phyloP scores from a whole-genome alignment of 2,329 filamentous ascomycete genomes.

The Xylariaceae sp. region DNA sequence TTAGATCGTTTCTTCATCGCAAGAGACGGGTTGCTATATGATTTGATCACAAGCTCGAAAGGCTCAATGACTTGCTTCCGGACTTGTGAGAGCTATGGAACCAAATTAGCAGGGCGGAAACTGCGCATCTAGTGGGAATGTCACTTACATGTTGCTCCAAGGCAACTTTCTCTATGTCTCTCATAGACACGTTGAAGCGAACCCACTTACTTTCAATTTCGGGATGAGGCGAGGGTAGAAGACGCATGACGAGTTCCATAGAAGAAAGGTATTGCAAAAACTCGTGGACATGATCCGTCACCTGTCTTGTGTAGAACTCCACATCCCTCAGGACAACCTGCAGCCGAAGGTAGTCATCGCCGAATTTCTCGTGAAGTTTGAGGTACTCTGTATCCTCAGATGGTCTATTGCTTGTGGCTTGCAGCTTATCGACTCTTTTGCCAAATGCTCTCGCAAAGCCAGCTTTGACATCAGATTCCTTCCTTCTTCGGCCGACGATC shows the following conservation, averaged over 20 bases:
- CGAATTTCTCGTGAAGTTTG: conserved; percentile 83
- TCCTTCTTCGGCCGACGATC: conserved; percentile 83
- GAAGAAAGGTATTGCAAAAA: conserved; percentile 82
- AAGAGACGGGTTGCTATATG: conserved; percentile 82
- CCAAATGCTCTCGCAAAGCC: conserved; percentile 89
- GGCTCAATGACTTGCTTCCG: conserved; percentile 85
- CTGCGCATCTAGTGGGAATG: background rate
- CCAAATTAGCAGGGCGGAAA: conserved; percentile 35
- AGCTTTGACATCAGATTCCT: conserved; percentile 86
- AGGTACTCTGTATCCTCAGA: conserved; percentile 84
- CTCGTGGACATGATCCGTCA: conserved; percentile 78
- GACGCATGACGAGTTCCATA: conserved; percentile 81
- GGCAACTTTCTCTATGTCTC: conserved; percentile 82
- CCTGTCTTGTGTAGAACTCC: conserved; percentile 88
- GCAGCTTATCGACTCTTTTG: conserved; percentile 82
- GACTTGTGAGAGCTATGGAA: conserved; percentile 64
- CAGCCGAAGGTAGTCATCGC: conserved; percentile 88
- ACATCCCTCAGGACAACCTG: conserved; percentile 93
- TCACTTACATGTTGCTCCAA: conserved; percentile 81
- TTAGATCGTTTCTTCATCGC: conserved; percentile 96
- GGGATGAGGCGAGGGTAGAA: conserved; percentile 74
- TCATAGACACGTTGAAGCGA: conserved; percentile 84
- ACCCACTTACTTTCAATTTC: conserved; percentile 96
- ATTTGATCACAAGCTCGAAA: conserved; percentile 77
- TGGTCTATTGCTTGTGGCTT: conserved; percentile 66